Evolutionary conservation across 139 green algal species (phyloP), one percentile per base, ranked within the genome.

Genomic region (Micromonas commoda): DNA sequence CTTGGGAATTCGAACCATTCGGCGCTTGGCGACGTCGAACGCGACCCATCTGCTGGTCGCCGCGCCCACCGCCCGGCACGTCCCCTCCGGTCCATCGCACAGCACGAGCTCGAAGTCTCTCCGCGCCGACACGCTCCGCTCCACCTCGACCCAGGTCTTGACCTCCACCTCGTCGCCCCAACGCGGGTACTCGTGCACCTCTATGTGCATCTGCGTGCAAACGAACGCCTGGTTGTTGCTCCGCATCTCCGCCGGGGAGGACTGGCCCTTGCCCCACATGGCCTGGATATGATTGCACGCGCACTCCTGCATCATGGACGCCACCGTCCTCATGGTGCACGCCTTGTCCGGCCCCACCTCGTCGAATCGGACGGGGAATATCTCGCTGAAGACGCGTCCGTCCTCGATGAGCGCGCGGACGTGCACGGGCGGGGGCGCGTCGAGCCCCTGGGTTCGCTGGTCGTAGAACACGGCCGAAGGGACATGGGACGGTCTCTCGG

Each of bases 21-120:
- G 19, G 19, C 70, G 2, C 37, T 38, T 77, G 9, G 39, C 29
- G 20, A 77, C 24, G 29, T 77, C 61, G 23, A 79, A 33, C 33
- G 29, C 51, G 51, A 73, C 29, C 73, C 73, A 79, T 45, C 39
- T 73, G 13, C 23, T 45, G 34, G 73, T 79, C 1, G 73, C 64
- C 29, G 52, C 33, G 33, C 66, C 66, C 31, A 73, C 19, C 9
- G n/a, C 33, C n/a, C n/a, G n/a, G n/a, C n/a, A n/a, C n/a, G n/a
- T n/a, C n/a, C n/a, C n/a, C 1, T 54, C 33, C n/a, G 23, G 3
- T 16, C 33, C 29, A 16, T 73, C 32, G 66, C 35, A 24, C 19
- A 60, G 23, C 1, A 26, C 29, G 9, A 73, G 29, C 16, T 21
- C 19, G 21, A n/a, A 72, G 54, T 79, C 73, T 63, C 64, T 32